Base-by-base conservation (phyloP, 2,329 filamentous ascomycete genomes). In the Claviceps spartinae region DNA sequence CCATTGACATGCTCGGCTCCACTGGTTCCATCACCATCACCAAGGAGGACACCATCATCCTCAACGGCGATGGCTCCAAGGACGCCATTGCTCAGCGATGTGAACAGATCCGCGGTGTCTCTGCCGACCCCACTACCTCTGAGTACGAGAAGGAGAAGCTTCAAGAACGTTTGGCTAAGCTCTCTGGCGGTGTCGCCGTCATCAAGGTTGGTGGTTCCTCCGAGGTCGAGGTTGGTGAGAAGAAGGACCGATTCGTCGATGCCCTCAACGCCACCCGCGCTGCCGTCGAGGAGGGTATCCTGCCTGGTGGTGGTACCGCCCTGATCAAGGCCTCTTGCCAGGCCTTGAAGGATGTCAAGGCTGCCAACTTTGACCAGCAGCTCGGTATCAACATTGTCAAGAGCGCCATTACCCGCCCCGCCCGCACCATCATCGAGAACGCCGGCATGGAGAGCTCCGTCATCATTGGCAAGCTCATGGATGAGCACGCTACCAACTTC, bases 111-210 rank as follows among this genome's bases (percentile, higher is more conserved):
- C 90, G 93, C 62, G 90, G 91, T 61, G 89, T 97, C 72, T 95
- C 96, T 77, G 79, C 77, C 57, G 93, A 98, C 75, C 86, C 91
- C 59, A 84, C 81, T 62, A 98, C 93, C 58, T 96, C 90, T 48
- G 93, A 98, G 67, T 98, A 98, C 75, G 93, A 98, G 82, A 97
- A 96, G 82, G 93, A 98, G 86, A 98, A 98, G 83, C 88, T 98
- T 59, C 93, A 97, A 77, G 93, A 98, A 79, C 93, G 93, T 75
- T 87, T 98, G 56, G 93, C 93, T 62, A 98, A 98, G 84, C 87
- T 98, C 61, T 97, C 93, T 60, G 93, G 93, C 59, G 93, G 93
- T 80, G 93, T 98, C 63, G 93, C 93, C 63, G 93, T 98, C 73
- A 97, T 98, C 81, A 96, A 95, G 82, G 93, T 98, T 58, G 93